Conservation (phyloP, 495 filamentous ascomycete species). For the Aspergillus haitiensis region DNA sequence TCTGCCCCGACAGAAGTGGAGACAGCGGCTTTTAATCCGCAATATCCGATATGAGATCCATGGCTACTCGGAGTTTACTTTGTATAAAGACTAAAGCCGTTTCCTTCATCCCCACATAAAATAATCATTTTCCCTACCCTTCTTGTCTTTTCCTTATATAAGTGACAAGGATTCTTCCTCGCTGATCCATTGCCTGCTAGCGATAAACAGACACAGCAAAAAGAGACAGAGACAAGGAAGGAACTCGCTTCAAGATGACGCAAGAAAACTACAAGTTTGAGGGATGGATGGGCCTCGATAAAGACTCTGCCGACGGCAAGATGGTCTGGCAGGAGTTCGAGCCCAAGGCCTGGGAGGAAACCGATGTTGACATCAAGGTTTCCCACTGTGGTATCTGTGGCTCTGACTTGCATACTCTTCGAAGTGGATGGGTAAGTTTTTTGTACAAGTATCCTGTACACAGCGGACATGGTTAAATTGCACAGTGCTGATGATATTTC, state of each 20-base stretch:
- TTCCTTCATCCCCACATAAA: too few species aligned
- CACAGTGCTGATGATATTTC: too few species aligned
- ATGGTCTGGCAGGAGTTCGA: conserved; percentile 76
- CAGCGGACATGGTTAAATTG: background rate
- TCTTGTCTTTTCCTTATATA: too few species aligned
- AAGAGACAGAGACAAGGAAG: background rate
- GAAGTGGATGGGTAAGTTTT: conserved; percentile 64
- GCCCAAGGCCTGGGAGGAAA: conserved; percentile 79
- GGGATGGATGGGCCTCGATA: conserved; percentile 77
- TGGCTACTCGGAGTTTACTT: background rate
- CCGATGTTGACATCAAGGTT: conserved; percentile 62
- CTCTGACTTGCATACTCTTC: conserved; percentile 70
- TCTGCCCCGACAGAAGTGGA: too few species aligned
- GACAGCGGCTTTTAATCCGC: too few species aligned
- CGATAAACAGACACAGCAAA: background rate
- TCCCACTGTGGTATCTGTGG: conserved; percentile 49
- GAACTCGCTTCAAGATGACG: conserved; percentile 29
- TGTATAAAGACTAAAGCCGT: background rate
- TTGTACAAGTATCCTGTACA: background rate
- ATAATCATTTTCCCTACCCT: too few species aligned
- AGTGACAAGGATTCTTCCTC: too few species aligned
- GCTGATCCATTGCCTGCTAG: background rate
- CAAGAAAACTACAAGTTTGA: conserved; percentile 63
- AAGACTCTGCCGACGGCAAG: conserved; percentile 62
- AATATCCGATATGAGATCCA: background rate